Percentiles rank a stretch among this genome's conserved stretches.
phyloP scores from a whole-genome alignment of 306 rosid species.

The Acacia melanoxylon region DNA sequence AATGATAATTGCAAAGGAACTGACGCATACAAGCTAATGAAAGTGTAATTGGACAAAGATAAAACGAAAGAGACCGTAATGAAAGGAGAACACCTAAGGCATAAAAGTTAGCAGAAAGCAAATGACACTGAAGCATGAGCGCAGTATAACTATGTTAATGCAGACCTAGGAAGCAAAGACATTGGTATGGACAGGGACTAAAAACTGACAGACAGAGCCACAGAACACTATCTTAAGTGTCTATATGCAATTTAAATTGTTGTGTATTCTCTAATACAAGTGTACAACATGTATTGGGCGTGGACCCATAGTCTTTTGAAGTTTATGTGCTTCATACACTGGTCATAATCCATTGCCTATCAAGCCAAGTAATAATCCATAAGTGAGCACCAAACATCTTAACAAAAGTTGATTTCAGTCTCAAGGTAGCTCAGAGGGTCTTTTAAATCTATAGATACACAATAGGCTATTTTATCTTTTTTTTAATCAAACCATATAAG shows the following conservation, averaged over 20 bases:
- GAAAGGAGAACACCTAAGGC: conserved; percentile 21
- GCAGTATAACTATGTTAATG: background rate
- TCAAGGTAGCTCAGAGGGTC: background rate
- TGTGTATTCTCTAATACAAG: background rate
- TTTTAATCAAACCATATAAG: background rate
- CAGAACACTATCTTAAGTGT: background rate
- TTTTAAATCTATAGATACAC: background rate
- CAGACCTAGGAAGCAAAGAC: background rate
- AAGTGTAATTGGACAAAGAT: conserved; percentile 14
- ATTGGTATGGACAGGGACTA: background rate
- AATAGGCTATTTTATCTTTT: background rate
- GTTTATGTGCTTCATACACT: background rate
- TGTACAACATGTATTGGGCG: background rate
- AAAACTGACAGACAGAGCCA: background rate
- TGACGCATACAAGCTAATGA: background rate
- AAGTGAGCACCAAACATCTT: conserved; percentile 12
- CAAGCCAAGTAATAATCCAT: conserved; percentile 24
- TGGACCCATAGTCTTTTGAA: background rate
- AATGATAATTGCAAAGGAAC: conserved; percentile 28
- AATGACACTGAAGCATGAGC: conserved; percentile 8
- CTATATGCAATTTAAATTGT: background rate
- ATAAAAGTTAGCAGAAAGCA: conserved; percentile 25
- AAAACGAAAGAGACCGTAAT: background rate
- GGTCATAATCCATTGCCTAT: background rate
- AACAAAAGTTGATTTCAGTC: background rate